A percentile compares a stretch with the other conserved stretches of the same genome.
Conservation (phyloP, 805 yeast species). For the Yarrowia alimentaria region DNA sequence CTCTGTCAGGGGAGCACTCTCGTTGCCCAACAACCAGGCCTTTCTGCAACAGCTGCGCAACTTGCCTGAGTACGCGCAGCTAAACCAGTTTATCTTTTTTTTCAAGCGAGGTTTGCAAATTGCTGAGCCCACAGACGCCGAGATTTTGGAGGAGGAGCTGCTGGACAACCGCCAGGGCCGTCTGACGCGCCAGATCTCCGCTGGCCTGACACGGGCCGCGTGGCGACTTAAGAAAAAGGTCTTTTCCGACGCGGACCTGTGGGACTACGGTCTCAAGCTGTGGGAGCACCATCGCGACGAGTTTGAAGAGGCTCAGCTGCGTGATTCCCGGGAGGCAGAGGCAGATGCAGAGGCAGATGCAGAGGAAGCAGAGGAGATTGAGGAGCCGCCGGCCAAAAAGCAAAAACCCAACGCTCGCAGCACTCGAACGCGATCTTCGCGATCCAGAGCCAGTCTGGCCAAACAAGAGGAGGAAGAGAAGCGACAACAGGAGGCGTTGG, state of each 20-base stretch:
- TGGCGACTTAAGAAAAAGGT: slow-evolving; percentile 1
- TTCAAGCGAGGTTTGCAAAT: slow-evolving; percentile 16
- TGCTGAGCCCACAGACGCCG: slow-evolving; percentile 11
- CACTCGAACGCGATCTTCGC: neutral
- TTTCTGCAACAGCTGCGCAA: neutral
- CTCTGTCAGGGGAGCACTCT: neutral
- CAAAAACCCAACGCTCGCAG: no score
- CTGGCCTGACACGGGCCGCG: neutral
- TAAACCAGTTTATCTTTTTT: neutral
- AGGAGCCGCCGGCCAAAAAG: no score
- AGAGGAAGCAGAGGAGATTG: neutral
- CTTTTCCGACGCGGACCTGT: slow-evolving; percentile 11
- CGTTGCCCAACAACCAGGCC: neutral
- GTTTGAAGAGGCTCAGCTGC: no score
- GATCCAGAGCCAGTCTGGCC: neutral
- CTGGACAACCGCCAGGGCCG: no score
- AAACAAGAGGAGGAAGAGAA: neutral
- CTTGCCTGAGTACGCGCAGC: slow-evolving; percentile 14
- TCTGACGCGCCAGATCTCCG: slow-evolving; percentile 11
- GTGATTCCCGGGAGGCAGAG: no score
- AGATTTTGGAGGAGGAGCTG: slow-evolving; percentile 26
- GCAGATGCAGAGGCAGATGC: neutral
- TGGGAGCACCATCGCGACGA: neutral
- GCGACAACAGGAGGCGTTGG: neutral
- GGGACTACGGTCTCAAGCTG: neutral